phyloP scores from a whole-genome alignment of 257 asterid genomes.

The Scutellaria galericulata region DNA sequence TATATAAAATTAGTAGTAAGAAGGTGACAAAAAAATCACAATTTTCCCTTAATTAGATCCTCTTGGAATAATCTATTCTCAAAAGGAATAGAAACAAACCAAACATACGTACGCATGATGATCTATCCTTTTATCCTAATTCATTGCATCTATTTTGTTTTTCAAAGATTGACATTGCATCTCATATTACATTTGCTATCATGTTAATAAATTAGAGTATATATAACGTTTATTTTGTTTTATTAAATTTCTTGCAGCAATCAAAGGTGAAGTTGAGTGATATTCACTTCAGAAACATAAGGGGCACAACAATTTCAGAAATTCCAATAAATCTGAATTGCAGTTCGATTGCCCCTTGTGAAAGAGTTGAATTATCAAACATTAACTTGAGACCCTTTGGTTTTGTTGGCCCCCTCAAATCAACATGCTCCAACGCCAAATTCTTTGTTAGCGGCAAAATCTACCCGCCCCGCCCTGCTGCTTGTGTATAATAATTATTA shows the following conservation, averaged over 20 bases:
- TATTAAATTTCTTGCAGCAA: slow-evolving; percentile 43
- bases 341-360: slow-evolving; percentile 65
- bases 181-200: too few species aligned
- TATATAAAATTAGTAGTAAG: too few species aligned
- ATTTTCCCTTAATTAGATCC: too few species aligned
- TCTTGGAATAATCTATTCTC: too few species aligned
- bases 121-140: background rate
- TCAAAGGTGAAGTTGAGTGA: slow-evolving; percentile 65
- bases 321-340: slow-evolving; percentile 53
- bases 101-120: too few species aligned
- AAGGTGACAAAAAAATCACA: too few species aligned
- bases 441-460: slow-evolving; percentile 34
- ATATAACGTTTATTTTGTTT: background rate
- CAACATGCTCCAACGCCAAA: slow-evolving; percentile 49
- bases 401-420: slow-evolving; percentile 14
- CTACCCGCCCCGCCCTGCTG: slow-evolving; percentile 35
- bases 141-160: background rate
- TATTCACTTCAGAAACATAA: slow-evolving; percentile 67
- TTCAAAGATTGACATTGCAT: too few species aligned
- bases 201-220: too few species aligned
- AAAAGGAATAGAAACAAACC: too few species aligned
- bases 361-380: slow-evolving; percentile 49
- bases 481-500: slow-evolving; percentile 26
- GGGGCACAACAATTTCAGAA: slow-evolving; percentile 56
- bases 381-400: slow-evolving; percentile 52